Evolutionary conservation across 2,329 filamentous ascomycete genomes (phyloP), one percentile per base, ranked within the genome.

Genomic region (Aspergillus luchuensis): DNA sequence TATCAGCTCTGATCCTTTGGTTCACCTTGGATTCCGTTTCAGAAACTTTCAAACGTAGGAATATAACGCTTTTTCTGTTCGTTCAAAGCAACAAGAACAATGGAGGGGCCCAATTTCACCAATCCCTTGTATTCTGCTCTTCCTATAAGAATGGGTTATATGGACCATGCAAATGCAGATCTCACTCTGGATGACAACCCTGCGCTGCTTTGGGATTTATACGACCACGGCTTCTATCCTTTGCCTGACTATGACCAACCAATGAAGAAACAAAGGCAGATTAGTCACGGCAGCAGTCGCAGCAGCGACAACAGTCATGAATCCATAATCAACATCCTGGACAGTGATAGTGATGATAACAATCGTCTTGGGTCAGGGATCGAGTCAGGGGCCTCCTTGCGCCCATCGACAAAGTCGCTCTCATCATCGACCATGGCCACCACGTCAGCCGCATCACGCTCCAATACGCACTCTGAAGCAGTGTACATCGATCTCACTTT

Each of bases 221-320:
- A 36, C 33, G 33, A 11, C 11, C 33, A 36, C 33, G 33, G 33
- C 6, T 36, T 13, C 25, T 50, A 17, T 17, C 47, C 23, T 7
- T 17, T 30, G 25, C 25, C 47, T 11, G 47, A 50, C n/a, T 30
- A 17, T 8, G 47, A 50, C 25, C 48, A 43, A 19, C n/a, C 54
- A 6, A 39, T 36, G 17, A 57, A 57, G 43, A 33, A 48, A 58
- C 25, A 61, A 21, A 58, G 47, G 47, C 50, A 58, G 28, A 41
- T 25, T 48, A 38, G 19, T 21, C 33, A 11, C 33, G 33, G 13
- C 33, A 13, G 33, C 33, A 36, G 33, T 36, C 33, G 33, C 33
- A 13, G 11, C 33, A 36, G 33, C 33, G 13, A 11, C 33, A 36
- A 11, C 33, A 36, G 11, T 36, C 33, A 36, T 15, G 33, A 36